Conservation (phyloP, 345 rosid genomes). For the Chamaenerion angustifolium region DNA sequence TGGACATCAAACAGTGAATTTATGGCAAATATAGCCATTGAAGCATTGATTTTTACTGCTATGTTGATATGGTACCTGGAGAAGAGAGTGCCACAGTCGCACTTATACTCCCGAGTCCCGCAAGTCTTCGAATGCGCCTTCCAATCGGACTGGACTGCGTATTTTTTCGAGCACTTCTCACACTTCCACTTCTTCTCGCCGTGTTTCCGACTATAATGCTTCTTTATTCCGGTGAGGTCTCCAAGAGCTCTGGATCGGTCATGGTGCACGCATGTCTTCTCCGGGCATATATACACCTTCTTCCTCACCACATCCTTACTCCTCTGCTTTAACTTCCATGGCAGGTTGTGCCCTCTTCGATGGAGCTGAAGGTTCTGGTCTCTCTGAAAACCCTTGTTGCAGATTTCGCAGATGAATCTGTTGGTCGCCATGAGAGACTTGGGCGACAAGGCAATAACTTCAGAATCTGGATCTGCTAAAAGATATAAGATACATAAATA, state of each 20-base stretch:
- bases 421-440: constrained; percentile 88
- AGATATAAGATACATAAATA: constrained; percentile 1
- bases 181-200: constrained; percentile 98
- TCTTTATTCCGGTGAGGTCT: constrained; percentile 89
- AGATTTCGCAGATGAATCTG: constrained; percentile 81
- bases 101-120: too few relatives aligned
- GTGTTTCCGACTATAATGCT: constrained; percentile 85
- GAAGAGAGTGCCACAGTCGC: constrained; percentile 78
- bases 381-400: constrained; percentile 94
- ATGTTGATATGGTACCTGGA: constrained; percentile 41
- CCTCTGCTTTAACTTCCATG: constrained; percentile 87
- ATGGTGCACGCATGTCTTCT: constrained; percentile 82
- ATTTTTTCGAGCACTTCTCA: too few relatives aligned
- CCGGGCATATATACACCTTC: constrained; percentile 90
- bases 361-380: constrained; percentile 96
- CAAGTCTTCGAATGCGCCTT: too few relatives aligned
- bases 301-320: constrained; percentile 49
- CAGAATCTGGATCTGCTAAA: constrained; percentile 86
- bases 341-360: constrained; percentile 89
- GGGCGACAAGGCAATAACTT: constrained; percentile 86
- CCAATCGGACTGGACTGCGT: too few relatives aligned
- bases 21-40: neutral
- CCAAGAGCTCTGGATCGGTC: constrained; percentile 84
- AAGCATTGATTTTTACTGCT: neutral
- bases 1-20: neutral